A percentile compares a stretch with the other conserved stretches of the same genome.
These are phyloP conservation scores for Adansonia grandidieri DNA, from an alignment of 441 rosid species.

Conservation along the genomic window DNA sequence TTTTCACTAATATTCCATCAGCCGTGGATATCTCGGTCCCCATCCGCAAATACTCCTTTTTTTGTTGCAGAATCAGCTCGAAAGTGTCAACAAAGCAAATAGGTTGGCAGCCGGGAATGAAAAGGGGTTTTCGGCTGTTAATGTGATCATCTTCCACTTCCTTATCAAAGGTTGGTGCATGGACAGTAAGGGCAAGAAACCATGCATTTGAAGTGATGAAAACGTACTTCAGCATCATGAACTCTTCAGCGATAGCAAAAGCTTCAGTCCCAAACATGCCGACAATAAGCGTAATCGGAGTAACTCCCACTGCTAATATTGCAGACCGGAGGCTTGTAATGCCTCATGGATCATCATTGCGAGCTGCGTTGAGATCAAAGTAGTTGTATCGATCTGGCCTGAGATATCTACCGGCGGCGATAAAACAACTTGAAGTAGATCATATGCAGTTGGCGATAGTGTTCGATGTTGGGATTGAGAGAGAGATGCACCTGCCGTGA, in stretches of 20 bases:
- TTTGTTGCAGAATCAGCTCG: slow-evolving; percentile 41
- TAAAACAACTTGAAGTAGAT: slow-evolving; percentile 31
- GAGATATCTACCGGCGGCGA: slow-evolving; percentile 40
- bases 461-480: slow-evolving; percentile 7
- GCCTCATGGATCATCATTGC: slow-evolving; percentile 36
- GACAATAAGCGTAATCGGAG: slow-evolving; percentile 44
- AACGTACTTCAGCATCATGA: slow-evolving; percentile 36
- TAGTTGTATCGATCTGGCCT: neutral
- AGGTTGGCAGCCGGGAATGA: slow-evolving; percentile 58
- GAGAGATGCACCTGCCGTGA: neutral
- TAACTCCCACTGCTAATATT: slow-evolving; percentile 28
- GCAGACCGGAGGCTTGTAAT: slow-evolving; percentile 33
- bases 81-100: slow-evolving; percentile 43
- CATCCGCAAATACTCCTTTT: slow-evolving; percentile 39
- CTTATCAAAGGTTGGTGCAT: slow-evolving; percentile 47
- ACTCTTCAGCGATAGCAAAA: slow-evolving; percentile 39
- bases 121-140: slow-evolving; percentile 39
- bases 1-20: slow-evolving; percentile 48
- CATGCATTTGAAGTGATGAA: slow-evolving; percentile 52
- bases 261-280: slow-evolving; percentile 65
- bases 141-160: slow-evolving; percentile 41
- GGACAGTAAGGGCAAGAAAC: slow-evolving; percentile 52
- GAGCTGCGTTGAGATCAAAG: slow-evolving; percentile 31
- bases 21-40: slow-evolving; percentile 30
- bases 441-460: slow-evolving; percentile 10